phyloP scores from a whole-genome alignment of 2,329 filamentous ascomycete genomes.

The Pseudopithomyces maydicus region DNA sequence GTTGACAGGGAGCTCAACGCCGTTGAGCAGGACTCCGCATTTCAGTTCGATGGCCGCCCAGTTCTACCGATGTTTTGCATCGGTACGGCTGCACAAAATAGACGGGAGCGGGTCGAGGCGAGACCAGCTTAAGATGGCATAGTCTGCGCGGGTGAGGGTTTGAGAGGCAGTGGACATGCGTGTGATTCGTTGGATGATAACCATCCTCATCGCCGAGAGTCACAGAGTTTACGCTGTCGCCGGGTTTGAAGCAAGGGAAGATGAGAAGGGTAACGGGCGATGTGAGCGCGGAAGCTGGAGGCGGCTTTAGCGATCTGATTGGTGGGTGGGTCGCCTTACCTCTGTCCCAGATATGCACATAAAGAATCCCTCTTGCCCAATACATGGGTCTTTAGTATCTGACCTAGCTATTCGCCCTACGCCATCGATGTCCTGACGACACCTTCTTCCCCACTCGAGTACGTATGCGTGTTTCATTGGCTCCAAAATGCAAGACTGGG shows the following conservation, averaged over 20 bases:
- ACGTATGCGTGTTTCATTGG: constrained; percentile 35
- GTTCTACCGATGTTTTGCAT: constrained; percentile 13
- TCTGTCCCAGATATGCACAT: constrained; percentile 40
- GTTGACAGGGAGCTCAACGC: neutral
- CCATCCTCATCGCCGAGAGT: constrained; percentile 20
- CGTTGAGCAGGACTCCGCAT: neutral
- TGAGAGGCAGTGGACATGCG: constrained; percentile 14
- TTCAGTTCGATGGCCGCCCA: neutral
- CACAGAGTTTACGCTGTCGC: constrained; percentile 24
- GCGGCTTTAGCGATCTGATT: constrained; percentile 34
- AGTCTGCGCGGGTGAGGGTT: constrained; percentile 21
- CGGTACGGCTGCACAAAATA: constrained; percentile 32
- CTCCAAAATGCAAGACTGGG: constrained; percentile 14
- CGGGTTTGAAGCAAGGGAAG: constrained; percentile 21
- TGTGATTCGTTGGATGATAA: constrained; percentile 24
- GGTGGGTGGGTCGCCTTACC: constrained; percentile 33
- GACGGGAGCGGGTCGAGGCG: constrained; percentile 36
- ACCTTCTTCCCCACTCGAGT: constrained; percentile 24
- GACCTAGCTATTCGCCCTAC: constrained; percentile 23
- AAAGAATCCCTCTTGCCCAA: constrained; percentile 37
- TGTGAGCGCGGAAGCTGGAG: constrained; percentile 24
- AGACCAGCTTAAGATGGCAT: constrained; percentile 23
- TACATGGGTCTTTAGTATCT: constrained; percentile 27
- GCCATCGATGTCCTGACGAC: constrained; percentile 19
- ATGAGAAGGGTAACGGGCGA: constrained; percentile 25